A percentile compares a stretch with the other conserved stretches of the same genome.
These are phyloP conservation scores for Tolypocladium capitatum DNA, from an alignment of 2,329 filamentous ascomycete species.

Conservation along the genomic window DNA sequence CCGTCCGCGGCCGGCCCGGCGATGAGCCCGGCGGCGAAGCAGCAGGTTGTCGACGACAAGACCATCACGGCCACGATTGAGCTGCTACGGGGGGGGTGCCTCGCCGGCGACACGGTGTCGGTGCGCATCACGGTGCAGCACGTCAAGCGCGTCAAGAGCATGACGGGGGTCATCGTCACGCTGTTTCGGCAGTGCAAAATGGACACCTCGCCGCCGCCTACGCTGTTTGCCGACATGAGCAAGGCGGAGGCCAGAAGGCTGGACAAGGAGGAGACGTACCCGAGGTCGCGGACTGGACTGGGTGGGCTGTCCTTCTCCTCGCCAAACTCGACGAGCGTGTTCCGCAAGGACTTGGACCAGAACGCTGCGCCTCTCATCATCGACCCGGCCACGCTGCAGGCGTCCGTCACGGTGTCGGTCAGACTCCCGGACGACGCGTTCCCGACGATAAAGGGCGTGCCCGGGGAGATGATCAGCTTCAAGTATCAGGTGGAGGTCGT, in stretches of 20 bases:
- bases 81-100: conserved; percentile 65
- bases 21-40: conserved; percentile 21
- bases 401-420: conserved; percentile 70
- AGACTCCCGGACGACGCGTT: conserved; percentile 83
- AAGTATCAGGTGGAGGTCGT: conserved; percentile 89
- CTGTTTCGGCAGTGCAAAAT: conserved; percentile 84
- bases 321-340: conserved; percentile 78
- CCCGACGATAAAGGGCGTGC: conserved; percentile 79
- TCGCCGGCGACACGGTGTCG: conserved; percentile 73
- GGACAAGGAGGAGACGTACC: conserved; percentile 74
- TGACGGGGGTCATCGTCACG: conserved; percentile 86
- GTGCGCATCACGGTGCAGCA: conserved; percentile 75
- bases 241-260: conserved; percentile 53
- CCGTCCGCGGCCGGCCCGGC: conserved; percentile 17
- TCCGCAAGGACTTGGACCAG: conserved; percentile 87
- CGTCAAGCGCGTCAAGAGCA: conserved; percentile 76
- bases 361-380: conserved; percentile 80
- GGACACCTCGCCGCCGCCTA: conserved; percentile 53
- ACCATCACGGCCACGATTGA: conserved; percentile 82
- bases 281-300: conserved; percentile 73
- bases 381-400: conserved; percentile 63
- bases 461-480: conserved; percentile 89
- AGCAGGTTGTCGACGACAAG: conserved; percentile 44
- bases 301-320: conserved; percentile 78
- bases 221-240: conserved; percentile 38